These are phyloP conservation scores for Xanthoconium separans DNA, from an alignment of 1,284 basidiomycete species.

Conservation along the genomic window DNA sequence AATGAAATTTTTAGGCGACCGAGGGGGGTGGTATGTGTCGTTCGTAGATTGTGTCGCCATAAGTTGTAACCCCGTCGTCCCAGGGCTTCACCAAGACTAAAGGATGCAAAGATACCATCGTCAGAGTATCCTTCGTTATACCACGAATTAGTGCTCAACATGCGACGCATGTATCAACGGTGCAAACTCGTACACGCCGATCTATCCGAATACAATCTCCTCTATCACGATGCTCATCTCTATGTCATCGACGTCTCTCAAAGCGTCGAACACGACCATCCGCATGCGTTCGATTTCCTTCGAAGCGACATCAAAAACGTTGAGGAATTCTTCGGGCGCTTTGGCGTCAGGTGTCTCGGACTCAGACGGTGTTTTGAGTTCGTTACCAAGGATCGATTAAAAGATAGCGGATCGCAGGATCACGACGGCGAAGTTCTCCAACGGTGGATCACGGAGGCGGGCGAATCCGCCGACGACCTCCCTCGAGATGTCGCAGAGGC, in stretches of 20 bases:
- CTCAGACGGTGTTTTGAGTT: conserved; percentile 88
- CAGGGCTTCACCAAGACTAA: conserved; percentile 88
- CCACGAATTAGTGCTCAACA: conserved; percentile 74
- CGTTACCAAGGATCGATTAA: conserved; percentile 62
- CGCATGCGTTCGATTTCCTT: conserved; percentile 93
- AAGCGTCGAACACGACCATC: conserved; percentile 98
- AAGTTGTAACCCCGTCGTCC: conserved; percentile 8
- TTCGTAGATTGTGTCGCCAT: conserved; percentile 4
- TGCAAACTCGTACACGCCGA: conserved; percentile 98
- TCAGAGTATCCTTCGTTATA: conserved; percentile 68
- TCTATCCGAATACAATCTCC: conserved; percentile 97
- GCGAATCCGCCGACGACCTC: conserved; percentile 18
- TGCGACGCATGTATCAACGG: conserved; percentile 84
- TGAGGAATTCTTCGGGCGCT: conserved; percentile 86
- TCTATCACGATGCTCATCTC: conserved; percentile 80
- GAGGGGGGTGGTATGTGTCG: conserved; percentile 70
- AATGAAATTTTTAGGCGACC: conserved; percentile 90
- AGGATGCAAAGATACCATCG: conserved; percentile 75
- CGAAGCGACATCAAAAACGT: conserved; percentile 91
- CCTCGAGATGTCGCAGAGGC: conserved; percentile 20
- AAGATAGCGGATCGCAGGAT: conserved; percentile 33
- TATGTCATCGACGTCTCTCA: conserved; percentile 99
- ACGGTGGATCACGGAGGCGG: conserved; percentile 50
- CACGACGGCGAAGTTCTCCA: conserved; percentile 45
- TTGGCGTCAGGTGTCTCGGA: conserved; percentile 79